Percentiles rank a stretch among this genome's conserved stretches.
Conservation (phyloP, 2,329 filamentous ascomycete genomes). For the Aspergillus eucalypticola region DNA sequence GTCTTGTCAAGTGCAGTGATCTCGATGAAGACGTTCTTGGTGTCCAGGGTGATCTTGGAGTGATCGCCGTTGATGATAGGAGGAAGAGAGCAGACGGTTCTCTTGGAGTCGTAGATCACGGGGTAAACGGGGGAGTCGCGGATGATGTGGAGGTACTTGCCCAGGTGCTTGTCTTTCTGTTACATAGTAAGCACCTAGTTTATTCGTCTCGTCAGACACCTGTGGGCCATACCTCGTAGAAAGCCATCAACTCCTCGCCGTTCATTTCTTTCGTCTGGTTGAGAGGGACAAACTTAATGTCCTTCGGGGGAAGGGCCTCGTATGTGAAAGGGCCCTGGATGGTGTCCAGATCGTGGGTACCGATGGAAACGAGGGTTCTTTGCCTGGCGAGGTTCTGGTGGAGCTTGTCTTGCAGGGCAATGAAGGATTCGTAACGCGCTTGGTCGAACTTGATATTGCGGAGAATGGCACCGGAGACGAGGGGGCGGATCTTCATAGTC, state of each 20-base stretch:
- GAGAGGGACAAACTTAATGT: conserved; percentile 86
- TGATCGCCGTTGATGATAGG: conserved; percentile 98
- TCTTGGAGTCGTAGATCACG: conserved; percentile 88
- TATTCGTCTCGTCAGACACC: not conserved
- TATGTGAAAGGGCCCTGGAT: conserved; percentile 95
- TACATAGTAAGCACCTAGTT: conserved; percentile 17
- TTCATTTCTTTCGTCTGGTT: conserved; percentile 91
- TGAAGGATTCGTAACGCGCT: conserved; percentile 94
- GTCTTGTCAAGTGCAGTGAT: conserved; percentile 95
- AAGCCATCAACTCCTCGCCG: conserved; percentile 84
- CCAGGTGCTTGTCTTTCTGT: conserved; percentile 84
- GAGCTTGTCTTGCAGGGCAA: conserved; percentile 93
- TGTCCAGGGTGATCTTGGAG: conserved; percentile 91
- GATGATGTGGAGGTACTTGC: conserved; percentile 91
- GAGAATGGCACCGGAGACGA: conserved; percentile 85
- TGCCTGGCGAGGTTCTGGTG: conserved; percentile 94
- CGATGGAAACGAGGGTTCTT: conserved; percentile 91
- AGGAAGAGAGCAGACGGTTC: conserved; percentile 85
- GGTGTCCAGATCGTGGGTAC: conserved; percentile 94
- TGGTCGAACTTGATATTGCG: conserved; percentile 89
- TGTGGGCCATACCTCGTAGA: conserved; percentile 66
- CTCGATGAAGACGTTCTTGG: conserved; percentile 94
- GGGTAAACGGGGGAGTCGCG: conserved; percentile 91
- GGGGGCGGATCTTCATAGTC: conserved; percentile 78
- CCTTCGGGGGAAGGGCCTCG: conserved; percentile 84